phyloP scores from a whole-genome alignment of 1,284 basidiomycete genomes.

The Marasmius sp. region DNA sequence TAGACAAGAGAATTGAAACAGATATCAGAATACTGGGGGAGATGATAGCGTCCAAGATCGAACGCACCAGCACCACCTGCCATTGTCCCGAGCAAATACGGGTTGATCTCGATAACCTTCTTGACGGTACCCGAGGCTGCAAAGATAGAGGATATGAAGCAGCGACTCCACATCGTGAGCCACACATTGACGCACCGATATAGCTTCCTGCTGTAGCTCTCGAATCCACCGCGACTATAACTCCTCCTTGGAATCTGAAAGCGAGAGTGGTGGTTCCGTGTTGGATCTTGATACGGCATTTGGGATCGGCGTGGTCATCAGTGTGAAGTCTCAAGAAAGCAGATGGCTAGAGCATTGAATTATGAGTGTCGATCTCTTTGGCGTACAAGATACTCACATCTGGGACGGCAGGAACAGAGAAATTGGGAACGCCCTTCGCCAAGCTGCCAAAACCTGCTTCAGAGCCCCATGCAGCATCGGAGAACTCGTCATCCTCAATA shows the following conservation, averaged over 20 bases:
- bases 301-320: slow-evolving; percentile 90
- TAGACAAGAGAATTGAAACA: slow-evolving; percentile 23
- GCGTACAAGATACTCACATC: slow-evolving; percentile 54
- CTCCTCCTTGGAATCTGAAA: slow-evolving; percentile 95
- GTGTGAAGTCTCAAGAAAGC: slow-evolving; percentile 89
- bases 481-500: slow-evolving; percentile 63
- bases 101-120: slow-evolving; percentile 99
- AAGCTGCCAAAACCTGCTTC: slow-evolving; percentile 77
- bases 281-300: slow-evolving; percentile 95
- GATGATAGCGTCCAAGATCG: background rate
- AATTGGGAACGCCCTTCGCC: slow-evolving; percentile 66
- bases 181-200: slow-evolving; percentile 63
- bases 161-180: slow-evolving; percentile 1
- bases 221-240: slow-evolving; percentile 98
- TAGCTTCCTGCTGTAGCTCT: slow-evolving; percentile 97
- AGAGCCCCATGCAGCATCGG: slow-evolving; percentile 77
- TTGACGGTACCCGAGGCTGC: slow-evolving; percentile 93
- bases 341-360: slow-evolving; percentile 63
- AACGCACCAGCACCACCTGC: slow-evolving; percentile 92
- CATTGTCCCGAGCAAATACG: slow-evolving; percentile 98
- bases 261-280: slow-evolving; percentile 99
- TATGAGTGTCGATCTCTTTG: slow-evolving; percentile 3
- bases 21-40: background rate
- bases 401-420: slow-evolving; percentile 67
- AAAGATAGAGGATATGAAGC: slow-evolving; percentile 4